phyloP scores from a whole-genome alignment of 306 rosid species.

The Pachyrhizus erosus region DNA sequence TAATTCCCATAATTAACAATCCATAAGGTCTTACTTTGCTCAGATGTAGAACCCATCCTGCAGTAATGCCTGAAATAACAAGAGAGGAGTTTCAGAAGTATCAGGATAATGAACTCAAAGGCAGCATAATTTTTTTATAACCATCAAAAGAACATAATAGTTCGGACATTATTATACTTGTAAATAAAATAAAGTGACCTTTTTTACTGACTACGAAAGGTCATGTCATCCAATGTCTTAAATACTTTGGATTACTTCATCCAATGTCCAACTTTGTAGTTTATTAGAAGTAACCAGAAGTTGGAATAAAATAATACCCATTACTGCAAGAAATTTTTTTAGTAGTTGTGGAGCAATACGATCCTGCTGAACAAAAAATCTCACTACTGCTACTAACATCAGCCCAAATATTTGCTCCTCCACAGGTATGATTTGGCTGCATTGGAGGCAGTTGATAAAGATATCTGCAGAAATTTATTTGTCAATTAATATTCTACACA shows the following conservation, averaged over 20 bases:
- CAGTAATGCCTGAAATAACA: constrained; percentile 74
- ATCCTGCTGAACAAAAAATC: constrained; percentile 76
- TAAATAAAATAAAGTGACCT: background rate
- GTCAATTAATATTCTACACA: background rate
- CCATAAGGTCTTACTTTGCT: constrained; percentile 56
- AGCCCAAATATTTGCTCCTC: constrained; percentile 88
- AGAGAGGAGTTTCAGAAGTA: constrained; percentile 6
- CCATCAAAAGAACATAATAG: background rate
- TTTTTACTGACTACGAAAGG: background rate
- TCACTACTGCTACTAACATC: constrained; percentile 66
- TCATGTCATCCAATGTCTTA: constrained; percentile 9
- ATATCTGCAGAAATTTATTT: constrained; percentile 57
- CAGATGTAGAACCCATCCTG: constrained; percentile 77
- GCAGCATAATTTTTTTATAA: background rate
- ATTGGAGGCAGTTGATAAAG: constrained; percentile 72
- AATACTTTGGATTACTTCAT: constrained; percentile 1
- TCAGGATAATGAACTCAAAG: constrained; percentile 27
- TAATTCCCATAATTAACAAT: background rate
- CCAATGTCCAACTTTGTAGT: background rate
- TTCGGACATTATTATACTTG: background rate
- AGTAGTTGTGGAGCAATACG: constrained; percentile 72
- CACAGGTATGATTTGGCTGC: constrained; percentile 76
- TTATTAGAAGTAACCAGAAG: constrained; percentile 25
- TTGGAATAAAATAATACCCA: constrained; percentile 62
- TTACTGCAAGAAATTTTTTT: constrained; percentile 58